phyloP scores from a whole-genome alignment of 2,329 filamentous ascomycete species.

The Cephalotrichum gorgonifer region DNA sequence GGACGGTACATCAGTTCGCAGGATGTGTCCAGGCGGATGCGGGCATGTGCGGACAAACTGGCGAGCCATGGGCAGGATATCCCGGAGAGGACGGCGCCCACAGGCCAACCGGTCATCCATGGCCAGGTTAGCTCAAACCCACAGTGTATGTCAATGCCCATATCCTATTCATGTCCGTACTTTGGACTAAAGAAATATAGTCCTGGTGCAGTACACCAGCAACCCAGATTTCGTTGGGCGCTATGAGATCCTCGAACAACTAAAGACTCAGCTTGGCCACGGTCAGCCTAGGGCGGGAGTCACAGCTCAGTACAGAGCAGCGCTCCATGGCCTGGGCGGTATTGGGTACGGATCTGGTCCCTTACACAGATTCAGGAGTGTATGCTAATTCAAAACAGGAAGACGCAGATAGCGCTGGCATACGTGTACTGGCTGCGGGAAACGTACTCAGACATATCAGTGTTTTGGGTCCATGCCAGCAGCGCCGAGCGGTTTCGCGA shows the following conservation, averaged over 20 bases:
- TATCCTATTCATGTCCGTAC: too few relatives aligned
- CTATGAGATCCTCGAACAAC: too few relatives aligned
- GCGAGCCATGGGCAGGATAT: too few relatives aligned
- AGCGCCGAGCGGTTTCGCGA: slow-evolving; percentile 17
- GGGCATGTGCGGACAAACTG: slow-evolving; percentile 10
- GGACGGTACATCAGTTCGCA: background rate
- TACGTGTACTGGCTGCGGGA: slow-evolving; percentile 15
- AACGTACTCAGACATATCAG: slow-evolving; percentile 11
- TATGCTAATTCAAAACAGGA: slow-evolving; percentile 12
- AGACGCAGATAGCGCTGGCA: slow-evolving; percentile 21
- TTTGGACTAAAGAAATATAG: too few relatives aligned
- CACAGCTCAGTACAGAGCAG: slow-evolving; percentile 6
- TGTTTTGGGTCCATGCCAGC: slow-evolving; percentile 24
- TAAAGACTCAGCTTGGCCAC: too few relatives aligned
- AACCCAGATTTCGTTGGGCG: too few relatives aligned
- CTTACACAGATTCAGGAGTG: background rate
- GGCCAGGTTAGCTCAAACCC: too few relatives aligned
- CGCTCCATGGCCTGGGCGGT: slow-evolving; percentile 15
- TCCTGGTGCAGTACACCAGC: too few relatives aligned
- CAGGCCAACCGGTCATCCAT: too few relatives aligned
- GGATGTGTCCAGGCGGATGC: slow-evolving; percentile 10
- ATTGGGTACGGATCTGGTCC: slow-evolving; percentile 11
- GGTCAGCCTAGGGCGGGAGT: slow-evolving; percentile 14
- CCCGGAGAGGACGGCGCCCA: too few relatives aligned
- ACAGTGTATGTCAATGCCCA: too few relatives aligned